Percentiles rank a stretch among this genome's conserved stretches.
phyloP scores from a whole-genome alignment of 352 stramenopile genomes.

The Globisporangium splendens region DNA sequence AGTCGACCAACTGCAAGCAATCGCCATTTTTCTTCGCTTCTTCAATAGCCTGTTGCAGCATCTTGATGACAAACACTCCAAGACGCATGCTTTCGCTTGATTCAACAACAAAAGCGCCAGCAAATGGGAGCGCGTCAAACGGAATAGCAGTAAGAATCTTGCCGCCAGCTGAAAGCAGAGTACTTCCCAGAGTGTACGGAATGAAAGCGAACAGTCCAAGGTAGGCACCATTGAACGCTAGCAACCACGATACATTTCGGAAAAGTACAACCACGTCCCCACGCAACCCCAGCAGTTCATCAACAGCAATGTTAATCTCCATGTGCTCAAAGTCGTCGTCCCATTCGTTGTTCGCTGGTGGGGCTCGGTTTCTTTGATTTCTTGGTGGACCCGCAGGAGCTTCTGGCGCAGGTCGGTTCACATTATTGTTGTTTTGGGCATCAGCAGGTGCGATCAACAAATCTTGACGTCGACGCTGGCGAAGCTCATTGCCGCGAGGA shows the following conservation, averaged over 20 bases:
- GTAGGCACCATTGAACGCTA: conserved; percentile 97
- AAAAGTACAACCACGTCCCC: conserved; percentile 93
- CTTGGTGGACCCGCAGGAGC: conserved; percentile 19
- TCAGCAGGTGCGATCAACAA: background rate
- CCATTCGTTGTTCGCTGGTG: conserved; percentile 43
- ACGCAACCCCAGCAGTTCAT: conserved; percentile 96
- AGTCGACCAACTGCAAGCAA: conserved; percentile 80
- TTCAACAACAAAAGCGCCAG: conserved; percentile 16
- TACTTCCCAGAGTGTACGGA: conserved; percentile 92
- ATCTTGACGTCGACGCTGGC: conserved; percentile 27
- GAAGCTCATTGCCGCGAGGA: conserved; percentile 23
- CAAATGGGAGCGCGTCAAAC: conserved; percentile 21
- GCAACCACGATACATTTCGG: conserved; percentile 95
- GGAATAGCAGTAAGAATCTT: conserved; percentile 62
- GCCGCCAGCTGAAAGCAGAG: conserved; percentile 68
- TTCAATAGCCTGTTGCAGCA: conserved; percentile 49
- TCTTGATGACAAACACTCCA: conserved; percentile 46
- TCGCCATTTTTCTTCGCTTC: conserved; percentile 62
- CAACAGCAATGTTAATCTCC: conserved; percentile 95
- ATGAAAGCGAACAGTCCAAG: conserved; percentile 96
- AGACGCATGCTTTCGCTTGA: conserved; percentile 20
- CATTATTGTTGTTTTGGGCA: conserved; percentile 11
- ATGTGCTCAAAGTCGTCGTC: conserved; percentile 91
- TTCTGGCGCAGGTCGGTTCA: conserved; percentile 6
- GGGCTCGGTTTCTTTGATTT: conserved; percentile 27